phyloP scores from a whole-genome alignment of 2,329 filamentous ascomycete genomes.

The Leptographium galeiforme region DNA sequence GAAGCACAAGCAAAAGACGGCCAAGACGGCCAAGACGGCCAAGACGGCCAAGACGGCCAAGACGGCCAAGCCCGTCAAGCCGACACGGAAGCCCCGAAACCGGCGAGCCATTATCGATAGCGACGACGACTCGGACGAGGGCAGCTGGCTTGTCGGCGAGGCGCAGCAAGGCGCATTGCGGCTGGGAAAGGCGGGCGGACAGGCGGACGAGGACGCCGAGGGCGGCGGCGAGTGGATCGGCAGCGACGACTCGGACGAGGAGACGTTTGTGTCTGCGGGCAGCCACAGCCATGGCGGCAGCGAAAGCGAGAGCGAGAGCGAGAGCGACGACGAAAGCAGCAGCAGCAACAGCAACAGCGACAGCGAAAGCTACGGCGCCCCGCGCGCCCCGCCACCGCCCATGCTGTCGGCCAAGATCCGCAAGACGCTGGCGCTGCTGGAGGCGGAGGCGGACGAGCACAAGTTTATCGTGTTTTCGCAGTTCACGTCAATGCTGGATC shows the following conservation, averaged over 20 bases:
- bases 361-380: background rate
- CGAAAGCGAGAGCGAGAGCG: background rate
- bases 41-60: constrained; percentile 11
- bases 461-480: constrained; percentile 99
- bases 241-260: constrained; percentile 55
- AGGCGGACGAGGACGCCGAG: constrained; percentile 58
- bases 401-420: constrained; percentile 78
- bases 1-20: constrained; percentile 17
- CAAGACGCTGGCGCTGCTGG: constrained; percentile 68
- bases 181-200: constrained; percentile 69
- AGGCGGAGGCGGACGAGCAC: constrained; percentile 64
- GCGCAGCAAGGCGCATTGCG: constrained; percentile 44
- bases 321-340: background rate
- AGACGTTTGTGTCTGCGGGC: constrained; percentile 9
- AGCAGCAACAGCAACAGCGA: constrained; percentile 10
- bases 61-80: background rate
- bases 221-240: constrained; percentile 70
- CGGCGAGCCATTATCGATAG: constrained; percentile 51
- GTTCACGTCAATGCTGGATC: constrained; percentile 95
- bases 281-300: background rate
- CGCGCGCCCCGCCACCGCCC: background rate
- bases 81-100: constrained; percentile 27
- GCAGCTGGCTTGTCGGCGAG: constrained; percentile 67
- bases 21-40: constrained; percentile 2
- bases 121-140: constrained; percentile 44